Percentiles rank a stretch among this genome's conserved stretches.
Conservation (phyloP, 202 grass and related monocot genomes). For the Schoenoplectus tabernaemontani region DNA sequence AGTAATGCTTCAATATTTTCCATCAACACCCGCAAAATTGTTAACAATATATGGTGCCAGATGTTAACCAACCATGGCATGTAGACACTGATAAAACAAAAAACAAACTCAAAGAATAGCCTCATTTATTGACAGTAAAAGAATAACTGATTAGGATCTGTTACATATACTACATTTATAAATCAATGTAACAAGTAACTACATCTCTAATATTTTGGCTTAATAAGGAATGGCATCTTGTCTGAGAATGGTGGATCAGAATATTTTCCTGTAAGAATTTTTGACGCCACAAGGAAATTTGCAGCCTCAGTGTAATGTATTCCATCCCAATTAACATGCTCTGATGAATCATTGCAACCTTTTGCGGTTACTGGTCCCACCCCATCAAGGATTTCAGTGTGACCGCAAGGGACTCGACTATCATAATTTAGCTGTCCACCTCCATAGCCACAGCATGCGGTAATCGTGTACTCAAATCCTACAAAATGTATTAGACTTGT, state of each 20-base stretch:
- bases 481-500: constrained; percentile 5
- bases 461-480: constrained; percentile 66
- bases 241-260: constrained; percentile 69
- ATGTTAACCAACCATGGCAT: not conserved
- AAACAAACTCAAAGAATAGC: not conserved
- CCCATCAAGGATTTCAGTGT: constrained; percentile 53
- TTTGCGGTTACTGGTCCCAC: constrained; percentile 45
- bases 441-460: constrained; percentile 83
- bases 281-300: constrained; percentile 69
- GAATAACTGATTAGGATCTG: constrained; percentile 26
- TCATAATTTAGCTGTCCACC: constrained; percentile 79
- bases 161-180: constrained; percentile 19
- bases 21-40: not conserved
- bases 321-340: constrained; percentile 84
- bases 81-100: not conserved
- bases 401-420: constrained; percentile 55
- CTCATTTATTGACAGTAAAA: constrained; percentile 45
- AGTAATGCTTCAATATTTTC: not conserved
- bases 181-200: constrained; percentile 21
- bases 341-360: constrained; percentile 71
- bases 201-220: constrained; percentile 57
- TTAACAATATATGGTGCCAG: not conserved
- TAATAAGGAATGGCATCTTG: constrained; percentile 83
- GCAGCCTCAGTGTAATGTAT: constrained; percentile 92
- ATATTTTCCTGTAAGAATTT: constrained; percentile 83